A percentile compares a stretch with the other conserved stretches of the same genome.
Evolutionary conservation across 2,329 filamentous ascomycete genomes (phyloP).

Genomic region (Corinectria fuckeliana): DNA sequence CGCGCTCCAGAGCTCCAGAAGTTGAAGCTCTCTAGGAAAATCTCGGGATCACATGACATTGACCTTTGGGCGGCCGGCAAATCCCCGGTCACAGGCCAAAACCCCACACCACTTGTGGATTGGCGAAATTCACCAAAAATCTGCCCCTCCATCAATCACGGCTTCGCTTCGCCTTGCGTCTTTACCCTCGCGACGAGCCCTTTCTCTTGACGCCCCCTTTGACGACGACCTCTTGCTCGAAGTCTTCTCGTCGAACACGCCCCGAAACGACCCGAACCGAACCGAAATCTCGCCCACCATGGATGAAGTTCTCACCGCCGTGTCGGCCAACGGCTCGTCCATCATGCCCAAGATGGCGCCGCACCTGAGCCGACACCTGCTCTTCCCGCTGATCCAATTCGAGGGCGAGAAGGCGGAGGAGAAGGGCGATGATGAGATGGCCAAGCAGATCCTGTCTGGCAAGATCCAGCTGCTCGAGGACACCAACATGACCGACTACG

Average conservation of each 20-base stretch:
- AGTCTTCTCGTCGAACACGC: slow-evolving; percentile 21
- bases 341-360: slow-evolving; percentile 89
- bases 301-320: slow-evolving; percentile 56
- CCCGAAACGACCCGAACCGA: slow-evolving; percentile 13
- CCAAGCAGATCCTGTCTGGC: slow-evolving; percentile 77
- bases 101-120: slow-evolving; percentile 47
- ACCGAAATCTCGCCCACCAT: slow-evolving; percentile 39
- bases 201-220: slow-evolving; percentile 24
- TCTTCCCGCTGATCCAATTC: slow-evolving; percentile 97
- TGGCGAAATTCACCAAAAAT: slow-evolving; percentile 52
- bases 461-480: slow-evolving; percentile 95
- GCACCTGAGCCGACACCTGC: slow-evolving; percentile 92
- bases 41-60: slow-evolving; percentile 48
- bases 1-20: slow-evolving; percentile 23
- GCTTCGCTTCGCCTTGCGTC: slow-evolving; percentile 21
- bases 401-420: slow-evolving; percentile 82
- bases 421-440: slow-evolving; percentile 63
- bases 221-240: slow-evolving; percentile 18
- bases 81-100: slow-evolving; percentile 41
- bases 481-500: slow-evolving; percentile 99
- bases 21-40: slow-evolving; percentile 39
- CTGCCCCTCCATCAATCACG: slow-evolving; percentile 48
- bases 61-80: slow-evolving; percentile 38
- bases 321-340: slow-evolving; percentile 72
- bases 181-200: slow-evolving; percentile 39